These are phyloP conservation scores for Tylopilus sp. DNA, from an alignment of 1,284 basidiomycete species.

Conservation along the genomic window DNA sequence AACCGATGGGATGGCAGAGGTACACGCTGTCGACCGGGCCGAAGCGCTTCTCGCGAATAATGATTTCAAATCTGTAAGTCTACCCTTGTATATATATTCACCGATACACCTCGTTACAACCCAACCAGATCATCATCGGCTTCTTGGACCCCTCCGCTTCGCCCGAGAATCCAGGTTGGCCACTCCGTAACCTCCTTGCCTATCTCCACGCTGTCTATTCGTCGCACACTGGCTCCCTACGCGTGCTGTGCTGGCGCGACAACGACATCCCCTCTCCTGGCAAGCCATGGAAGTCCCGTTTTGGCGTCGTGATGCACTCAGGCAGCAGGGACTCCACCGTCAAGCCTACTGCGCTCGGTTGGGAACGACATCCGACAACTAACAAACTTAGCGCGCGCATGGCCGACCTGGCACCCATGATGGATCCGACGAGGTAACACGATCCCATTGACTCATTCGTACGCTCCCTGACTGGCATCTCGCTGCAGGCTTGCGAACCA, in stretches of 20 bases:
- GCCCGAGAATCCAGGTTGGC: constrained; percentile 85
- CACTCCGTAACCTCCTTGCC: constrained; percentile 86
- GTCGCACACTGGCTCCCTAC: constrained; percentile 47
- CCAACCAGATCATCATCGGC: constrained; percentile 54
- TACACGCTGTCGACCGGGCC: constrained; percentile 56
- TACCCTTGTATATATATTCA: neutral
- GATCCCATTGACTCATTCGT: neutral
- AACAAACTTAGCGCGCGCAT: constrained; percentile 86
- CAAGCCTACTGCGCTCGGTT: constrained; percentile 76
- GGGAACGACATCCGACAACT: constrained; percentile 84
- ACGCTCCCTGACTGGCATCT: neutral
- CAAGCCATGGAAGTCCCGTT: constrained; percentile 56
- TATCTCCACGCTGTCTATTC: constrained; percentile 65
- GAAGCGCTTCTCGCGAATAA: constrained; percentile 48
- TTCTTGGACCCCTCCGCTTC: constrained; percentile 89
- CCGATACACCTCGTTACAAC: neutral
- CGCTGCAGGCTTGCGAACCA: constrained; percentile 81
- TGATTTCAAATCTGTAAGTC: constrained; percentile 39
- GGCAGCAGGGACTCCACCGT: constrained; percentile 14
- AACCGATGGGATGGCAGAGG: constrained; percentile 31
- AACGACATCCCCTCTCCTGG: constrained; percentile 42
- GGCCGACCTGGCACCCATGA: constrained; percentile 91
- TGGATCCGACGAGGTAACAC: constrained; percentile 78
- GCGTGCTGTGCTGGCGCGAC: constrained; percentile 75
- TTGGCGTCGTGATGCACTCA: constrained; percentile 47